A percentile compares a stretch with the other conserved stretches of the same genome.
phyloP scores from a whole-genome alignment of 257 asterid species.

The Ballota nigra region DNA sequence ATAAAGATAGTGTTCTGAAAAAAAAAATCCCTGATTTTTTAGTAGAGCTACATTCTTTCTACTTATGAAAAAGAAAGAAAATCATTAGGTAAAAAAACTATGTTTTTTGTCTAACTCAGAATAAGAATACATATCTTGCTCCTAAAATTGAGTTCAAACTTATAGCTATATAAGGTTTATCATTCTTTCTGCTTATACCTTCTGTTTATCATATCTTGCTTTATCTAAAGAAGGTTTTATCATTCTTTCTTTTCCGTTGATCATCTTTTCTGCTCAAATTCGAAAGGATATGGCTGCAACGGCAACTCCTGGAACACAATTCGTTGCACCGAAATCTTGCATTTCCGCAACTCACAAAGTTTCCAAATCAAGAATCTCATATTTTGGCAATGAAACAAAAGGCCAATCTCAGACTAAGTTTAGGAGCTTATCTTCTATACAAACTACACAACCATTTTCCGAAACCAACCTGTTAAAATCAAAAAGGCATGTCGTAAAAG shows the following conservation, averaged over 20 bases:
- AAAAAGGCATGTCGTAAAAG: neutral
- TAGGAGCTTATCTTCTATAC: neutral
- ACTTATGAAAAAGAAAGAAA: neutral
- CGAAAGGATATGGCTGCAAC: slow-evolving; percentile 47
- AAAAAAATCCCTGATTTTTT: too few relatives aligned
- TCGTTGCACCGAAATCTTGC: slow-evolving; percentile 16
- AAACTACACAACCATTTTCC: neutral
- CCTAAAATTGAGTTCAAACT: neutral
- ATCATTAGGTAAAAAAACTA: neutral
- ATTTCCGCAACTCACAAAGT: neutral
- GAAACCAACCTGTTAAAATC: neutral
- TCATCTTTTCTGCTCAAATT: neutral
- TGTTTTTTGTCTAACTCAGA: neutral
- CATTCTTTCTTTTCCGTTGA: neutral
- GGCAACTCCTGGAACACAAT: slow-evolving; percentile 38
- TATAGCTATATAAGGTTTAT: neutral
- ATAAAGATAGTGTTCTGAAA: too few relatives aligned
- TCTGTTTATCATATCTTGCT: too few relatives aligned
- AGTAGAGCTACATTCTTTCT: slow-evolving; percentile 1
- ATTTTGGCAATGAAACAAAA: slow-evolving; percentile 2
- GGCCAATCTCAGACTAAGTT: slow-evolving; percentile 2
- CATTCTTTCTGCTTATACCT: too few relatives aligned
- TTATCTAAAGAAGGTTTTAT: too few relatives aligned
- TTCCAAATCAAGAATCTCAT: neutral
- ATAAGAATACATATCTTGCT: neutral